Percentiles rank a stretch among this genome's conserved stretches.
Conservation (phyloP, 257 asterid species). For the Coffea canephora region DNA sequence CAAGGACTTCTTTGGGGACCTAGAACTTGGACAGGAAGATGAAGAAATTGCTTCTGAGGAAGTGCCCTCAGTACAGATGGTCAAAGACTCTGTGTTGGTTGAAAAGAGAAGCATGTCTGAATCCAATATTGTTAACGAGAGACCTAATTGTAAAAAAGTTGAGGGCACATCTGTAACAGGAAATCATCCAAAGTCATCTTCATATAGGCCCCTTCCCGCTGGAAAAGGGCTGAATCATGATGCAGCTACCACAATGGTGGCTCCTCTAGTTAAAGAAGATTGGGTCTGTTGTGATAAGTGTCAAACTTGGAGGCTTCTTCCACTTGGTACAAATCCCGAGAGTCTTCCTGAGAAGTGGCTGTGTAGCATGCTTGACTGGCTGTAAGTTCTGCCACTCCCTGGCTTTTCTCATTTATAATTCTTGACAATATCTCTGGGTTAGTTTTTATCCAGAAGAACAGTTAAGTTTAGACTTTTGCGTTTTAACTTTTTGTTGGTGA, state of each 20-base stretch:
- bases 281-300: slow-evolving; percentile 96
- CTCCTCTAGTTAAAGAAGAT: slow-evolving; percentile 71
- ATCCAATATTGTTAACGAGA: slow-evolving; percentile 45
- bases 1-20: slow-evolving; percentile 75
- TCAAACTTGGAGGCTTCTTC: slow-evolving; percentile 86
- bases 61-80: slow-evolving; percentile 41
- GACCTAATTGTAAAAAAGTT: slow-evolving; percentile 29
- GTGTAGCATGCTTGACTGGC: slow-evolving; percentile 95
- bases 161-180: slow-evolving; percentile 41
- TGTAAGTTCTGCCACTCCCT: slow-evolving; percentile 60
- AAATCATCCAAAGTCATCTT: slow-evolving; percentile 32
- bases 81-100: slow-evolving; percentile 41
- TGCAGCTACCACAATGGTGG: slow-evolving; percentile 44
- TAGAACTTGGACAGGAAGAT: slow-evolving; percentile 63
- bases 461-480: neutral
- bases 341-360: slow-evolving; percentile 91
- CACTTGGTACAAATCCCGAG: slow-evolving; percentile 76
- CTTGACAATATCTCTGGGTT: neutral
- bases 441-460: neutral
- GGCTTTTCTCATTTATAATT: neutral
- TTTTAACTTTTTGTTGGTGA: neutral
- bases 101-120: slow-evolving; percentile 40
- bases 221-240: slow-evolving; percentile 50
- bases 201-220: slow-evolving; percentile 40
- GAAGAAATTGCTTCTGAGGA: slow-evolving; percentile 59